Base-by-base conservation (phyloP, 805 yeast species). In the Clavispora vitiphila region DNA sequence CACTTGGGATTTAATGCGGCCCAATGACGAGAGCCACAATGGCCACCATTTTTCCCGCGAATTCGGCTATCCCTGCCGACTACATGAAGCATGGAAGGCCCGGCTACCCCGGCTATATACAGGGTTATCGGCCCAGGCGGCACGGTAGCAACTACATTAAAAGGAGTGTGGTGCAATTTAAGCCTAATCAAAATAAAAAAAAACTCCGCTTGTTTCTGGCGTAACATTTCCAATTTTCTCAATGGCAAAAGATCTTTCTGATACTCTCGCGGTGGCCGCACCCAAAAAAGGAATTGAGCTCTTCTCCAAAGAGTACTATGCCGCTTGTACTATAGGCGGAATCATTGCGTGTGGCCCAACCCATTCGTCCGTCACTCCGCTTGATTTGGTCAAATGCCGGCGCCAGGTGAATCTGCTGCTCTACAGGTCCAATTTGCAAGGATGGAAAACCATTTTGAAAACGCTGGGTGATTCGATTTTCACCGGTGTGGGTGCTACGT, bases 291-390 rank as follows among this genome's bases (percentile, higher is more conserved):
- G 56, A 37, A 78, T 83, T 51, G 67, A 70, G 46, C 69, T 81
- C 37, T 81, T 71, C 65, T 67, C 86, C 4, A 65, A 72, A 18
- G 80, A 83, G 59, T 85, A 81, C 68, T 85, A 73, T 65, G 69
- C 71, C 41, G 81, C 90, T 40, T 86, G 95, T 64, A 80, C 89
- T 3, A 38, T 81, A 30, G 95, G 90, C 36, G 95, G 91, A 53
- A 74, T 81, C 41, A 53, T 84, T 40, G 97, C 98, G 2, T 91
- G 98, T 72, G 97, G 97, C 12, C 96, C 98, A 25, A 91, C 98
- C 11, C 99, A 91, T 64, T 80, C 96, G 1, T 78, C 85, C 3
- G 95, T 93, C 20, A 86, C 96, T 6, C 98, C 98, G 4, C 73
- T 91, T 44, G 99, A 91, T 67, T 69, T 93, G 42, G 95, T 93